Conservation (phyloP, 2,329 filamentous ascomycete species). For the Pestalotiopsis sp. region DNA sequence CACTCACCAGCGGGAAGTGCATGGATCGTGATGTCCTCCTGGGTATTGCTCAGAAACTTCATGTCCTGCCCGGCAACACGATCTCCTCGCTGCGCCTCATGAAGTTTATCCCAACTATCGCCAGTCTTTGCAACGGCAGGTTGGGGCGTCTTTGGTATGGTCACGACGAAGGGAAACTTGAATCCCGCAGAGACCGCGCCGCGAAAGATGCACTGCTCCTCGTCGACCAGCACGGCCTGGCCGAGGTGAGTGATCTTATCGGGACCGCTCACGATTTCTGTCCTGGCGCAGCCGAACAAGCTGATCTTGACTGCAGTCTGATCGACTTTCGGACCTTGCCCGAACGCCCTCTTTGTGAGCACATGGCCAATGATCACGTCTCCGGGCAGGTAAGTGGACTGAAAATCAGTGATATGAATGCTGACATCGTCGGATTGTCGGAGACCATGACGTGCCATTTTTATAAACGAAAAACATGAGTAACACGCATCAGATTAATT, state of each 20-base stretch:
- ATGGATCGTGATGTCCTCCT: slow-evolving; percentile 14
- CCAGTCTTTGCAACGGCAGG: slow-evolving; percentile 11
- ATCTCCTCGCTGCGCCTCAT: background rate
- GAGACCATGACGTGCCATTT: slow-evolving; percentile 3
- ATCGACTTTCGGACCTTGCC: background rate
- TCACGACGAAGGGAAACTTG: slow-evolving; percentile 10
- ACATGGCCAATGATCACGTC: slow-evolving; percentile 13
- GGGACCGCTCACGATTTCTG: slow-evolving; percentile 5
- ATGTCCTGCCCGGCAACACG: background rate
- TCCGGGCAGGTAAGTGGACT: slow-evolving; percentile 12
- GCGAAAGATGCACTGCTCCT: slow-evolving; percentile 6
- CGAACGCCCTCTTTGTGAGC: background rate
- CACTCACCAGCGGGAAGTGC: background rate
- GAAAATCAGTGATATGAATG: slow-evolving; percentile 11
- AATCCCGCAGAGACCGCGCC: slow-evolving; percentile 2
- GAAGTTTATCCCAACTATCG: slow-evolving; percentile 6
- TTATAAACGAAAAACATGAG: too few species aligned
- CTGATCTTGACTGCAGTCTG: slow-evolving; percentile 6
- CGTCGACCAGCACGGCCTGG: slow-evolving; percentile 10
- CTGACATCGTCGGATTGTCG: background rate
- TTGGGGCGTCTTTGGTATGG: slow-evolving; percentile 12
- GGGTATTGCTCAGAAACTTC: slow-evolving; percentile 11
- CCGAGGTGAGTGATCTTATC: slow-evolving; percentile 2
- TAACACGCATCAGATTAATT: too few species aligned
- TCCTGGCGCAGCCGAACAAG: slow-evolving; percentile 13